Conservation (phyloP, 305 asterid genomes). For the Vinca major region DNA sequence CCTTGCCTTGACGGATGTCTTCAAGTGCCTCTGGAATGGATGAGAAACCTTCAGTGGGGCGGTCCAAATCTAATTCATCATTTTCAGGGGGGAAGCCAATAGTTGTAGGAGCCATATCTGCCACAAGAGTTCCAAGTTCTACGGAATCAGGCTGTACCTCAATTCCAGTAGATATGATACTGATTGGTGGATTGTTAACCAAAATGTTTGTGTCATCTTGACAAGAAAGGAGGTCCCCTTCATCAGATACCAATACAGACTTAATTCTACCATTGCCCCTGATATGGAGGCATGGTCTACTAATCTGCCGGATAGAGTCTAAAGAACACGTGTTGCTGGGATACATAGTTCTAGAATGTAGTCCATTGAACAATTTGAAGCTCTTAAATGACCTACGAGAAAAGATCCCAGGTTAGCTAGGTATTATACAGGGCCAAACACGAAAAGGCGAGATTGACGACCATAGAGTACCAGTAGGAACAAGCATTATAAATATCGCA, state of each 20-base stretch:
- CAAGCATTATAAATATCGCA: neutral
- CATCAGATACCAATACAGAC: slow-evolving; percentile 22
- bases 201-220: slow-evolving; percentile 9
- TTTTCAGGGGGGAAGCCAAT: slow-evolving; percentile 41
- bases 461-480: neutral
- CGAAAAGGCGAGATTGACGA: neutral
- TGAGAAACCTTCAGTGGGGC: slow-evolving; percentile 64
- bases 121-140: slow-evolving; percentile 47
- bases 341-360: slow-evolving; percentile 29
- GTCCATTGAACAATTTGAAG: slow-evolving; percentile 45
- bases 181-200: slow-evolving; percentile 11
- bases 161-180: slow-evolving; percentile 26
- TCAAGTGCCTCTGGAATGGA: slow-evolving; percentile 69
- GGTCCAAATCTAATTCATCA: slow-evolving; percentile 63
- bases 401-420: slow-evolving; percentile 16
- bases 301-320: slow-evolving; percentile 9
- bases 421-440: slow-evolving; percentile 6
- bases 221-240: slow-evolving; percentile 21
- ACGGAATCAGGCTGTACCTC: slow-evolving; percentile 43
- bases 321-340: slow-evolving; percentile 18
- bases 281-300: slow-evolving; percentile 12
- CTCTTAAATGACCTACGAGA: slow-evolving; percentile 24
- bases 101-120: slow-evolving; percentile 46
- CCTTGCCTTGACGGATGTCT: slow-evolving; percentile 90
- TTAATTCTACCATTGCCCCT: slow-evolving; percentile 15